These are phyloP conservation scores for Hypoxylon sp. DNA, from an alignment of 2,329 filamentous ascomycete species.

Conservation along the genomic window DNA sequence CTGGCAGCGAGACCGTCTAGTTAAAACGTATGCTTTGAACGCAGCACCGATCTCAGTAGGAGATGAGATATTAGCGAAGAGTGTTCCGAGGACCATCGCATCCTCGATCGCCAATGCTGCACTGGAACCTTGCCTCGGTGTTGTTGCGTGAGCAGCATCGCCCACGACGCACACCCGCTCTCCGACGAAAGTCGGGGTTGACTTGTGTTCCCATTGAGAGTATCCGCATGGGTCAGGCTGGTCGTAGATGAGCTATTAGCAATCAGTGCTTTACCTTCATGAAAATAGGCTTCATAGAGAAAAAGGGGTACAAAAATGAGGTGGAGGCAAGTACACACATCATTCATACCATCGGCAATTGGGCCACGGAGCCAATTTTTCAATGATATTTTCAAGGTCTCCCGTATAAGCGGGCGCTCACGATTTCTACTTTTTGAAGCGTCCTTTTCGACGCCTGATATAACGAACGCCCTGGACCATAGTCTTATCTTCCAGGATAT, in stretches of 20 bases:
- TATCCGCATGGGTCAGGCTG: constrained; percentile 22
- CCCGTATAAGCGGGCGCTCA: constrained; percentile 20
- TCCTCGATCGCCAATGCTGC: constrained; percentile 38
- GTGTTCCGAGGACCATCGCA: constrained; percentile 28
- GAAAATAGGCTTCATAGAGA: neutral
- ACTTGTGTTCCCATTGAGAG: constrained; percentile 38
- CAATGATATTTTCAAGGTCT: constrained; percentile 12
- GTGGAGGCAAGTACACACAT: constrained; percentile 23
- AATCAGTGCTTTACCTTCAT: too few relatives aligned
- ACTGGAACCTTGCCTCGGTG: constrained; percentile 37
- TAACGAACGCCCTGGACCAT: constrained; percentile 40
- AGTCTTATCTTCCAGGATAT: constrained; percentile 34
- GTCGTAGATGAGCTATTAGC: constrained; percentile 36
- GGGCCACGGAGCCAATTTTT: constrained; percentile 31
- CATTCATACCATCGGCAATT: constrained; percentile 37
- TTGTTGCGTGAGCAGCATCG: constrained; percentile 39
- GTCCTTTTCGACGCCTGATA: constrained; percentile 33
- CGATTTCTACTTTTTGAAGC: constrained; percentile 18
- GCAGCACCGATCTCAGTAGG: constrained; percentile 5
- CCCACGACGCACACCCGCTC: constrained; percentile 32
- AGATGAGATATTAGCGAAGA: constrained; percentile 12
- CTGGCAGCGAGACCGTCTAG: constrained; percentile 32
- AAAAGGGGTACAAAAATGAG: neutral
- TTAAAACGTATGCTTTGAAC: constrained; percentile 25
- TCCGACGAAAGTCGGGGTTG: constrained; percentile 29